These are phyloP conservation scores for Kluyveromyces lactis DNA, from an alignment of 805 yeast species.

Conservation along the genomic window DNA sequence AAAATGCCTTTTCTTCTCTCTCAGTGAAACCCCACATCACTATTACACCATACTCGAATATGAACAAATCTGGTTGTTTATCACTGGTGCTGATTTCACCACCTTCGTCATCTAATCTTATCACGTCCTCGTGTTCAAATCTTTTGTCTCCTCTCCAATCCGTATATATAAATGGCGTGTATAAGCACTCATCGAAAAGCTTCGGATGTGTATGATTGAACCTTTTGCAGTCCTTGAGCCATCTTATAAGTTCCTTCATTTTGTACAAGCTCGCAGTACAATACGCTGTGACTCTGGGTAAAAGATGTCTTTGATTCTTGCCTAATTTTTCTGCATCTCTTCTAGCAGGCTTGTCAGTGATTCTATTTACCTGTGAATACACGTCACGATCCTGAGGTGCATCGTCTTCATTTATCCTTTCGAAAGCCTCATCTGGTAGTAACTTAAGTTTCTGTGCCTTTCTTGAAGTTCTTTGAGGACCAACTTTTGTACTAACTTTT, in stretches of 20 bases:
- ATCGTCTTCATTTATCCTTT: conserved; percentile 16
- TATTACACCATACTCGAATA: conserved; percentile 95
- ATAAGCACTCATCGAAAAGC: conserved; percentile 87
- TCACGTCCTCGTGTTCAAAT: conserved; percentile 38
- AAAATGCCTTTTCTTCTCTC: conserved; percentile 73
- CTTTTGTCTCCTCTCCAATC: conserved; percentile 61
- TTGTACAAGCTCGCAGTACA: conserved; percentile 91
- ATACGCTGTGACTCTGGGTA: conserved; percentile 93
- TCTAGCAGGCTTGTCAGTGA: conserved; percentile 81
- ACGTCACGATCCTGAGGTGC: conserved; percentile 38
- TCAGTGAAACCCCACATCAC: conserved; percentile 93
- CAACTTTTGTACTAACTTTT: conserved; percentile 33
- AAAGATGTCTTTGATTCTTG: conserved; percentile 58
- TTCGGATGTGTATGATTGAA: conserved; percentile 75
- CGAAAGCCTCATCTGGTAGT: conserved; percentile 50
- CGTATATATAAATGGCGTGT: conserved; percentile 78
- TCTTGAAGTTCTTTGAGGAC: conserved; percentile 67
- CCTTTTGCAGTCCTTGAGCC: conserved; percentile 73
- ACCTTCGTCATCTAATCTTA: conserved; percentile 84
- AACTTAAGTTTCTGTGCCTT: conserved; percentile 66
- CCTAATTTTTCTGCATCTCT: conserved; percentile 91
- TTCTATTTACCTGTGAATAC: conserved; percentile 75
- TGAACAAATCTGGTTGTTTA: conserved; percentile 66
- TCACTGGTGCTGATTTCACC: conserved; percentile 88
- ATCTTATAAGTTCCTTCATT: conserved; percentile 78